phyloP scores from a whole-genome alignment of 2,329 filamentous ascomycete species.

The Monilinia aucupariae region DNA sequence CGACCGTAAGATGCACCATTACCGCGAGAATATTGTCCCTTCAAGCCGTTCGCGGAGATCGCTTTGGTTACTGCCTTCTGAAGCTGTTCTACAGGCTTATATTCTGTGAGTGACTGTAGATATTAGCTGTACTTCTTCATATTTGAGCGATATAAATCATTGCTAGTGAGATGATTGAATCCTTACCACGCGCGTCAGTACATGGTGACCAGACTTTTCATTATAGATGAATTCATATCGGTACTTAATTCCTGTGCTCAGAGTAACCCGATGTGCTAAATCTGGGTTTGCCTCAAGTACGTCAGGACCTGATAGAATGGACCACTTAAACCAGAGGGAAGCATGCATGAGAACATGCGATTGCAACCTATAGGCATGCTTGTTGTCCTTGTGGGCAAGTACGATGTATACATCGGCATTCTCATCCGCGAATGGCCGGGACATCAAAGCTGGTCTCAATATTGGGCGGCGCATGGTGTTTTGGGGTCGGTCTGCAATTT shows the following conservation, averaged over 20 bases:
- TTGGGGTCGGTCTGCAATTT: background rate
- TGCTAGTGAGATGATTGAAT: too few species aligned
- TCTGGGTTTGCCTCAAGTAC: background rate
- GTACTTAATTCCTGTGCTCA: background rate
- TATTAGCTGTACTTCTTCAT: background rate
- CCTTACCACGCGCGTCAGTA: background rate
- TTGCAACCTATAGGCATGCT: background rate
- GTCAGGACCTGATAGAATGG: too few species aligned
- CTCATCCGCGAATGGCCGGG: background rate
- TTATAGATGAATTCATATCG: background rate
- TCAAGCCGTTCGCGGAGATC: too few species aligned
- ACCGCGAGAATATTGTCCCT: background rate
- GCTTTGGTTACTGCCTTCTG: background rate
- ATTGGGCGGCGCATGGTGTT: background rate
- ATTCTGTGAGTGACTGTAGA: background rate
- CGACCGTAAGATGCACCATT: background rate
- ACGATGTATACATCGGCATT: conserved; percentile 2
- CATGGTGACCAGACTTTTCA: background rate
- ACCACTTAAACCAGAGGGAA: background rate
- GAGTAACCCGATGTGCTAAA: accelerated
- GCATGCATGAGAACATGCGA: background rate
- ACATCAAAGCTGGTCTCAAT: accelerated
- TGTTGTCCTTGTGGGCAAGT: background rate
- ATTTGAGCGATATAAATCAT: background rate
- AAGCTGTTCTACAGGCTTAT: background rate